A percentile compares a stretch with the other conserved stretches of the same genome.
Conservation (phyloP, 352 stramenopile species). For the Phytophthora cryptogea region DNA sequence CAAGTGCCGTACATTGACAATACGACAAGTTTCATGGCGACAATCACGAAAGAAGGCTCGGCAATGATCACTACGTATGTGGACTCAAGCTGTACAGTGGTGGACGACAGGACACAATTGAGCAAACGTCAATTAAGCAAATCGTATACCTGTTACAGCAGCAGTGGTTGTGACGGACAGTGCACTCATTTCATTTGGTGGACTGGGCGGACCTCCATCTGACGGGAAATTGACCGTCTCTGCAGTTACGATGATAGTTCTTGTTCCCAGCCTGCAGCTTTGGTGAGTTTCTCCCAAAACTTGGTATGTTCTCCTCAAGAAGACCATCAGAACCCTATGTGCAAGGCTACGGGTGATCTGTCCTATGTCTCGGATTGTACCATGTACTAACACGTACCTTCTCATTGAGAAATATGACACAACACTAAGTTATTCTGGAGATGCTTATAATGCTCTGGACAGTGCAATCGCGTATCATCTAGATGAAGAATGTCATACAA, state of each 20-base stretch:
- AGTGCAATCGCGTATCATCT: slow-evolving; percentile 5
- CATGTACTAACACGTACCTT: slow-evolving; percentile 6
- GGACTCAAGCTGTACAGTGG: neutral
- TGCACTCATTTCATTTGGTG: slow-evolving; percentile 13
- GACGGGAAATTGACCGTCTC: neutral
- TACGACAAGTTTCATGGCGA: no score
- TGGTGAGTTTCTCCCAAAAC: neutral
- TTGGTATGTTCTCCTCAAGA: slow-evolving; percentile 1
- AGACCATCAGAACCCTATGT: neutral
- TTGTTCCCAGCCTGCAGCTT: slow-evolving; percentile 8
- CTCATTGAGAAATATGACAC: slow-evolving; percentile 12
- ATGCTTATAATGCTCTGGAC: neutral
- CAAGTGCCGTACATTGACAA: no score
- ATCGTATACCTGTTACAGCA: neutral
- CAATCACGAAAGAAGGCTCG: no score
- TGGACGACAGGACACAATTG: neutral
- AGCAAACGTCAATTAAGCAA: slow-evolving; percentile 1
- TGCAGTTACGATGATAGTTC: slow-evolving; percentile 5
- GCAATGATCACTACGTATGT: neutral
- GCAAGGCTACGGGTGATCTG: neutral
- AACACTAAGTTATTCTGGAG: neutral
- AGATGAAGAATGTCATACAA: slow-evolving; percentile 10
- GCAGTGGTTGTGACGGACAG: neutral
- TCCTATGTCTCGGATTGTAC: slow-evolving; percentile 3
- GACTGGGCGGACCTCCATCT: neutral